Evolutionary conservation across 768 basidiomycete genomes (phyloP).

Genomic region (Lactarius vividus): DNA sequence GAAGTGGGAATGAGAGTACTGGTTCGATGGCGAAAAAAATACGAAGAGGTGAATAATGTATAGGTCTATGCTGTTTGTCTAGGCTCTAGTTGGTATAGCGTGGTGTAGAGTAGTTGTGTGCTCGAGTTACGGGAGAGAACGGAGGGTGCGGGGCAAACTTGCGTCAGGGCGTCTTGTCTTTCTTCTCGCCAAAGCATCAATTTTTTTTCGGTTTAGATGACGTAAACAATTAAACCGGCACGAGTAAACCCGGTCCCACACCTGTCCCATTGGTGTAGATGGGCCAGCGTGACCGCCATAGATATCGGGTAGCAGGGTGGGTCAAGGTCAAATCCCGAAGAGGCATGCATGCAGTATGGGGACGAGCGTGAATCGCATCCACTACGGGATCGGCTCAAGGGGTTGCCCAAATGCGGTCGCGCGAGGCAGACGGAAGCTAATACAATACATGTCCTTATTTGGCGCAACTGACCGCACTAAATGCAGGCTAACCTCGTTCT

Average conservation of each 20-base stretch:
- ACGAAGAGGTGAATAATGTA: slow-evolving; percentile 4
- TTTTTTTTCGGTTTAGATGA: slow-evolving; percentile 15
- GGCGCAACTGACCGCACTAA: slow-evolving; percentile 92
- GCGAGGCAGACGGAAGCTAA: slow-evolving; percentile 75
- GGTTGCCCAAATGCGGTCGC: slow-evolving; percentile 38
- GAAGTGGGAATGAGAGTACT: neutral
- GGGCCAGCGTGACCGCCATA: neutral
- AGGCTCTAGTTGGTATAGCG: slow-evolving; percentile 5
- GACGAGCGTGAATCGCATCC: neutral
- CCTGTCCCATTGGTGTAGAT: neutral
- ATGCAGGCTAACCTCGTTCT: slow-evolving; percentile 56
- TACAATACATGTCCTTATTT: slow-evolving; percentile 96
- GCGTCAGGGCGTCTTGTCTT: neutral
- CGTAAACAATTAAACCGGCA: slow-evolving; percentile 10
- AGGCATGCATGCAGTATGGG: neutral
- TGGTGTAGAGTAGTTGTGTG: neutral
- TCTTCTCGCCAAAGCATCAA: neutral
- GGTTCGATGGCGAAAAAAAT: neutral
- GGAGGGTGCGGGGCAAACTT: neutral
- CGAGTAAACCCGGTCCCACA: neutral
- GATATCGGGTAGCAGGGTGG: neutral
- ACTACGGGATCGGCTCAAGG: neutral
- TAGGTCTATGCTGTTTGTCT: slow-evolving; percentile 16
- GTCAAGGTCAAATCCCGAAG: slow-evolving; percentile 3
- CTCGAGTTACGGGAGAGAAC: slow-evolving; percentile 8